Evolutionary conservation across 257 asterid species (phyloP).

Genomic region (Solanum etuberosum): DNA sequence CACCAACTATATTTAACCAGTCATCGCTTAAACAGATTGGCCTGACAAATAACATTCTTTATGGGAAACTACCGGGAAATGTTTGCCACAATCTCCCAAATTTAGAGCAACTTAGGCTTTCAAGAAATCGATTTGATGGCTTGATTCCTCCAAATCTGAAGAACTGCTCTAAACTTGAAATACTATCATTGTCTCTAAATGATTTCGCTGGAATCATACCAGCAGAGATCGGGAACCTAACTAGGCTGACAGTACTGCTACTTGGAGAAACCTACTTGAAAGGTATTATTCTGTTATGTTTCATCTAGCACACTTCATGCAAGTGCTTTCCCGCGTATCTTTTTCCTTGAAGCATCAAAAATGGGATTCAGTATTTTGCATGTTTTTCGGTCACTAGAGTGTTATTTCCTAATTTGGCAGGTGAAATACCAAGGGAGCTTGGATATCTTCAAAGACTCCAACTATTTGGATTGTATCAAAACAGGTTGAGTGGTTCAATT

Average conservation of each 20-base stretch:
- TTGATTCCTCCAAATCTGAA: slow-evolving; percentile 10
- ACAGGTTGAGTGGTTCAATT: background rate
- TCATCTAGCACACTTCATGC: background rate
- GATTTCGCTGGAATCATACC: background rate
- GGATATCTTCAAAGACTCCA: background rate
- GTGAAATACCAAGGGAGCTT: slow-evolving; percentile 10
- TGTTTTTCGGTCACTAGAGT: background rate
- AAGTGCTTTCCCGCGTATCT: background rate
- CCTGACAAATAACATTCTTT: background rate
- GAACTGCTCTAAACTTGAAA: slow-evolving; percentile 1
- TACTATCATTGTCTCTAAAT: background rate
- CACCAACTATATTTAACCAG: background rate
- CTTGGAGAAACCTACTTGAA: background rate
- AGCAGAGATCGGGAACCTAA: background rate
- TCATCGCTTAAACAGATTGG: slow-evolving; percentile 1
- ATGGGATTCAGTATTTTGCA: background rate
- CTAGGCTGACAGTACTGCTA: background rate
- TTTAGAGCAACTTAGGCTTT: background rate
- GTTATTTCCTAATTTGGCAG: background rate
- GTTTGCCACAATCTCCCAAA: slow-evolving; percentile 8
- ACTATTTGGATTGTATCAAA: background rate
- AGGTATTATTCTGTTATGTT: background rate
- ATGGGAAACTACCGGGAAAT: slow-evolving; percentile 9
- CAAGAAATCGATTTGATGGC: background rate
- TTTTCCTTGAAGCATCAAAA: background rate